Conservation (phyloP, 139 green algal genomes). For the Chlamydomonas sp. region DNA sequence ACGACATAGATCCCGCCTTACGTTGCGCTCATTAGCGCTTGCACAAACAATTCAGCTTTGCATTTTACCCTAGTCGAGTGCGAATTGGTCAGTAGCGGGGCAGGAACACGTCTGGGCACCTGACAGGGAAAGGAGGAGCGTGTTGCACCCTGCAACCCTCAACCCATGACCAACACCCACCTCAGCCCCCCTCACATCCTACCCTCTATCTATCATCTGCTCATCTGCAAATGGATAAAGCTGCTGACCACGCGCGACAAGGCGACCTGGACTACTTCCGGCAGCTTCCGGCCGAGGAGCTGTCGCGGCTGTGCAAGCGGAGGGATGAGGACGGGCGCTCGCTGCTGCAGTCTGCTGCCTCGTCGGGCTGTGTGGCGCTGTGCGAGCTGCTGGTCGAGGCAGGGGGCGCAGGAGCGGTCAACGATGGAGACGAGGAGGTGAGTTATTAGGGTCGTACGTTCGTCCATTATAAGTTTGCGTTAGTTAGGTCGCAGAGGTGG, state of each 20-base stretch:
- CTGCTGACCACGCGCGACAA: constrained; percentile 44
- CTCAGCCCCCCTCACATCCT: too few species aligned
- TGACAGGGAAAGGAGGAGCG: too few species aligned
- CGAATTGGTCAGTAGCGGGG: too few species aligned
- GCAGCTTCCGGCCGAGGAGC: constrained; percentile 33
- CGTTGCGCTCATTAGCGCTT: too few species aligned
- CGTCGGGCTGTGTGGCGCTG: constrained; percentile 37
- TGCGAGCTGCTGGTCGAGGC: constrained; percentile 60
- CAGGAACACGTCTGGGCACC: too few species aligned
- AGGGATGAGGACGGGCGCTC: constrained; percentile 75
- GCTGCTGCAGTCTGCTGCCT: constrained; percentile 64
- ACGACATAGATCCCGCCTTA: too few species aligned
- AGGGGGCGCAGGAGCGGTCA: constrained; percentile 45
- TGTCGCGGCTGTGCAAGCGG: constrained; percentile 47
- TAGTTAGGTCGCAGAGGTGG: too few species aligned
- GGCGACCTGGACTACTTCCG: constrained; percentile 64
- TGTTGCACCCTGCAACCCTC: too few species aligned
- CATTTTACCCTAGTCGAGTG: too few species aligned
- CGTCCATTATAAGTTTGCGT: background rate
- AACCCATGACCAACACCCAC: too few species aligned
- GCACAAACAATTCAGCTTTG: too few species aligned
- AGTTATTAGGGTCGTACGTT: background rate
- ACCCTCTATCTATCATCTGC: background rate
- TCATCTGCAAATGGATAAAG: constrained; percentile 56
- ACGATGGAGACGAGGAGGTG: constrained; percentile 76